These are phyloP conservation scores for Yamadazyma mexicana DNA, from an alignment of 1,139 yeast genomes.

Conservation along the genomic window DNA sequence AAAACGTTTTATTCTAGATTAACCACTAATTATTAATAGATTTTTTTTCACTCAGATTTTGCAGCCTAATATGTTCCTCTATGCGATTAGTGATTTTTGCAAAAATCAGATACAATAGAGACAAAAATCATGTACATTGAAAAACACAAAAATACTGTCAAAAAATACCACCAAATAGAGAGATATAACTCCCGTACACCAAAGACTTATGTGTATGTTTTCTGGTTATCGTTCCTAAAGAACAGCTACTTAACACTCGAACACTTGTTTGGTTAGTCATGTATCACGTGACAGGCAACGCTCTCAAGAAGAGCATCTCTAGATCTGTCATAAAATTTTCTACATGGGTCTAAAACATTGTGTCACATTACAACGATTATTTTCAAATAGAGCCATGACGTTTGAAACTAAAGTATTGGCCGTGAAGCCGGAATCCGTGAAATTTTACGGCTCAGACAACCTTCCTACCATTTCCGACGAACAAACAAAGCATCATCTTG, in stretches of 20 bases:
- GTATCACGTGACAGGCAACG: conserved; percentile 1
- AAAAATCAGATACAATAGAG: not conserved
- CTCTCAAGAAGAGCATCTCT: not conserved
- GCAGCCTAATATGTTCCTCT: not conserved
- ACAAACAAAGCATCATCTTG: conserved; percentile 49
- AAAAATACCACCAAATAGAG: not conserved
- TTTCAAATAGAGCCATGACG: conserved; percentile 4
- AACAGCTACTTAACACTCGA: too few relatives aligned
- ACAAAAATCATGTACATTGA: too few relatives aligned
- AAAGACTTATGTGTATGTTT: too few relatives aligned
- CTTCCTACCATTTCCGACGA: conserved; percentile 50
- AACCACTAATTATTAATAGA: not conserved
- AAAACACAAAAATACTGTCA: not conserved
- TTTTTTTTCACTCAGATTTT: not conserved
- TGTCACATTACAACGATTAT: not conserved
- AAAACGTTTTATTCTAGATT: conserved; percentile 21
- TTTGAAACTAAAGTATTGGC: conserved; percentile 28
- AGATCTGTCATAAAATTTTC: conserved; percentile 1
- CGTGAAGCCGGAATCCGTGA: conserved; percentile 29
- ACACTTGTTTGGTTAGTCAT: too few relatives aligned
- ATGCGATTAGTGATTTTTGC: not conserved
- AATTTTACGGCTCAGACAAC: conserved; percentile 21
- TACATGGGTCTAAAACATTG: conserved; percentile 1
- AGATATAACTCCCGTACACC: too few relatives aligned
- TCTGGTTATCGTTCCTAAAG: too few relatives aligned